Conservation (phyloP, 2,329 filamentous ascomycete genomes). For the Cytospora piceae region DNA sequence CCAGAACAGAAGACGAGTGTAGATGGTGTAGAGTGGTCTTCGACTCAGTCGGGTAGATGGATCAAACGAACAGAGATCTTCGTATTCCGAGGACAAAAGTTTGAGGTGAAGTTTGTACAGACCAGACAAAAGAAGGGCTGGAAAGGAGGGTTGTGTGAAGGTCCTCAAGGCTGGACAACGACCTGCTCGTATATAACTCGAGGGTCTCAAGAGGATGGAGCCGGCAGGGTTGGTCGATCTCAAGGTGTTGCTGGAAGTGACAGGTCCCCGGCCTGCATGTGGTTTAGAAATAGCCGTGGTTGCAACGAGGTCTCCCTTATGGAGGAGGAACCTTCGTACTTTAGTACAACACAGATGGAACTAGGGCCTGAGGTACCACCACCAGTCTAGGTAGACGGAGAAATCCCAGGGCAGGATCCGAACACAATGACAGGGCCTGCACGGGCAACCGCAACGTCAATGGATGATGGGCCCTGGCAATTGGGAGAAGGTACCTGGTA, state of each 20-base stretch:
- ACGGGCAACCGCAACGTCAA: conserved; percentile 41
- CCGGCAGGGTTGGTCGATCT: conserved; percentile 47
- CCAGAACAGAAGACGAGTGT: conserved; percentile 15
- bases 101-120: conserved; percentile 22
- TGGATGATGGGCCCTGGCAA: conserved; percentile 32
- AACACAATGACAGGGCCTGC: conserved; percentile 46
- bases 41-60: conserved; percentile 1
- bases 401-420: conserved; percentile 52
- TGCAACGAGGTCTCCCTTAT: conserved; percentile 44
- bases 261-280: conserved; percentile 48
- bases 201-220: conserved; percentile 42
- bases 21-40: neutral
- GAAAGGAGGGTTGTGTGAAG: neutral
- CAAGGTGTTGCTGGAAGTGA: conserved; percentile 44
- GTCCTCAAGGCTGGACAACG: conserved; percentile 21
- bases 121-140: conserved; percentile 17
- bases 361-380: conserved; percentile 51
- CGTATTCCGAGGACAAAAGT: neutral
- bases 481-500: conserved; percentile 43
- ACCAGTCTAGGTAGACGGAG: conserved; percentile 46
- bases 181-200: conserved; percentile 29
- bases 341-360: conserved; percentile 51
- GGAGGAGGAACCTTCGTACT: conserved; percentile 44
- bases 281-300: conserved; percentile 45
- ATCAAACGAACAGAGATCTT: conserved; percentile 4